Percentiles rank a stretch among this genome's conserved stretches.
Evolutionary conservation across 208 protist genomes (phyloP).

Genomic region (Acanthamoeba royreba): DNA sequence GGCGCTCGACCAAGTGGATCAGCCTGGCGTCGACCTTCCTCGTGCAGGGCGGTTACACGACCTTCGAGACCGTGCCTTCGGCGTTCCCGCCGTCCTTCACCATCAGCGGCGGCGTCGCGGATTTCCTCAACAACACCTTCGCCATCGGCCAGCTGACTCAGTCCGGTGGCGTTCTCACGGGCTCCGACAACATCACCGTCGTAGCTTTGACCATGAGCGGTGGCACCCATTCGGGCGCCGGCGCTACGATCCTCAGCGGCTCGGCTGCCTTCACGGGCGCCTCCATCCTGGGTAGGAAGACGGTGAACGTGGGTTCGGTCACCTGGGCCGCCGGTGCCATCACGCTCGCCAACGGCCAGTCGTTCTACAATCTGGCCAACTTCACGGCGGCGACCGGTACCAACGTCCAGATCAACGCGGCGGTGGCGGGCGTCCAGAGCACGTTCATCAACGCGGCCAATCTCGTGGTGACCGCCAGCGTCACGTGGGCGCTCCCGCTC

Average conservation of each 20-base stretch:
- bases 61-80: constrained; percentile 15
- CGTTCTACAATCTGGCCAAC: constrained; percentile 25
- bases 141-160: not conserved
- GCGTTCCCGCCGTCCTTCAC: not conserved
- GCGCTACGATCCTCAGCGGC: not conserved
- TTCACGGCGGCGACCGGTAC: not conserved
- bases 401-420: not conserved
- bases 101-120: not conserved
- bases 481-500: not conserved
- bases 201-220: not conserved
- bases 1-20: not conserved
- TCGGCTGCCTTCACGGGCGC: not conserved
- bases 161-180: not conserved
- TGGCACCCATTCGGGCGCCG: not conserved
- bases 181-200: constrained; percentile 21
- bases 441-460: constrained; percentile 3
- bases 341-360: not conserved
- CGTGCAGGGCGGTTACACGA: not conserved
- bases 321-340: not conserved
- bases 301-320: not conserved
- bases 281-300: not conserved
- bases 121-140: constrained; percentile 44
- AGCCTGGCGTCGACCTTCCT: not conserved
- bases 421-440: not conserved
- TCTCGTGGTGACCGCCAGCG: not conserved